phyloP scores from a whole-genome alignment of 73 alveolate species.

The Paramecium sonneborni region DNA sequence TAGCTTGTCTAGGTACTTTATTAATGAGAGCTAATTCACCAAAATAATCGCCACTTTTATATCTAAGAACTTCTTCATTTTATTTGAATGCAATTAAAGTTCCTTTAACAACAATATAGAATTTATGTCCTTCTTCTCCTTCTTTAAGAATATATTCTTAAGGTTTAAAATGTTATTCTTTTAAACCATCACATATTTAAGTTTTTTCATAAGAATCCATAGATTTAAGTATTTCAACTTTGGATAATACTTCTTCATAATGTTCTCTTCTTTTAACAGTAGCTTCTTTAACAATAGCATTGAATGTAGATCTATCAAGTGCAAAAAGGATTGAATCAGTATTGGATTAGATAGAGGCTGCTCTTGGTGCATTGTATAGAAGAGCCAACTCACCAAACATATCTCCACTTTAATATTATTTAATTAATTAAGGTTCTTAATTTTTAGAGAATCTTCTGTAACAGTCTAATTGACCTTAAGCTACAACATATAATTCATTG shows the following conservation, averaged over 20 bases:
- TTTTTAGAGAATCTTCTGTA: constrained; percentile 61
- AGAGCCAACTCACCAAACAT: constrained; percentile 88
- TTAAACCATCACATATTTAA: constrained; percentile 87
- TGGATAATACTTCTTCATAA: constrained; percentile 82
- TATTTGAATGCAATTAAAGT: constrained; percentile 83
- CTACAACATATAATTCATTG: constrained; percentile 86
- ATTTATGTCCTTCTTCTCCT: constrained; percentile 78
- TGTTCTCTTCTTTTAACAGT: constrained; percentile 87
- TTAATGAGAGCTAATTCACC: constrained; percentile 95
- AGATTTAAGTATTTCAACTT: constrained; percentile 78
- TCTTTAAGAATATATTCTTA: constrained; percentile 78
- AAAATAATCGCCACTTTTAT: constrained; percentile 89
- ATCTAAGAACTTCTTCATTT: constrained; percentile 77
- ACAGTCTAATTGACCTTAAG: constrained; percentile 83
- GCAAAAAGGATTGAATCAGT: constrained; percentile 75
- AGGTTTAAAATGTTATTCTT: constrained; percentile 71
- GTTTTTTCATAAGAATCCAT: constrained; percentile 89
- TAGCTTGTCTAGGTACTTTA: constrained; percentile 94
- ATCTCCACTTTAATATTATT: constrained; percentile 78
- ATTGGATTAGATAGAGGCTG: constrained; percentile 80
- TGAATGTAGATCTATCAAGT: constrained; percentile 79
- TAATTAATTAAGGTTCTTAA: constrained; percentile 64
- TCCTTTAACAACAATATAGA: constrained; percentile 87
- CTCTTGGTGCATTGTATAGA: constrained; percentile 81
- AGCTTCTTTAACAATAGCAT: constrained; percentile 83